A percentile compares a stretch with the other conserved stretches of the same genome.
These are phyloP conservation scores for cucumber (Cucumis sativus) DNA, from an alignment of 306 rosid species.

Conservation along the genomic window Cucumber_9930_V3 NC_026661.2:21548501-21549000, in stretches of 20 bases:
- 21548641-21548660: constrained; percentile 61
- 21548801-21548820: neutral
- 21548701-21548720: constrained; percentile 17
- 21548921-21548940: neutral
- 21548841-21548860: neutral
- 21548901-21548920: neutral
- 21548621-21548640: constrained; percentile 39
- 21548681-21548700: constrained; percentile 33
- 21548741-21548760: constrained; percentile 21
- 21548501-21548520: constrained; percentile 55
- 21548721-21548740: constrained; percentile 12
- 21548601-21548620: constrained; percentile 18
- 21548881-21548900: neutral
- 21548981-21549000: neutral
- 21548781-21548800: constrained; percentile 14
- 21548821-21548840: neutral
- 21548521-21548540: constrained; percentile 35
- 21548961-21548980: neutral
- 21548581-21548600: neutral
- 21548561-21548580: constrained; percentile 15
- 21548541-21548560: constrained; percentile 31
- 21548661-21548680: constrained; percentile 74
- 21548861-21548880: neutral
- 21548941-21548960: constrained; percentile 5
- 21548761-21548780: constrained; percentile 20